Percentiles rank a stretch among this genome's conserved stretches.
These are phyloP conservation scores for Exserohilum rostratum DNA, from an alignment of 2,329 filamentous ascomycete species.

Conservation along the genomic window DNA sequence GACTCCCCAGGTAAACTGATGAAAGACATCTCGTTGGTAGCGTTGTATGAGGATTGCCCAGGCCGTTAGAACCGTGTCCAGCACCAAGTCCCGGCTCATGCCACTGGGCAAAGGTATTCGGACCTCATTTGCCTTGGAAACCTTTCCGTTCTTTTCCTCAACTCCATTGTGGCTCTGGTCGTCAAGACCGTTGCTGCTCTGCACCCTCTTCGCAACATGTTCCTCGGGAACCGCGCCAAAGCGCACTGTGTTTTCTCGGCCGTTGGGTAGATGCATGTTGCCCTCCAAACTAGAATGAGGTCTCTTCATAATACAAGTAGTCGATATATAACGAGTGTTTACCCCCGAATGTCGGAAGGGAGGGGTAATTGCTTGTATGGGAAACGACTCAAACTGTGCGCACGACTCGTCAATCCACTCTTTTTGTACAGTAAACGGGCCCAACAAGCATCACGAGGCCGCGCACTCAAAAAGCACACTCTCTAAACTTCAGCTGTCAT, in stretches of 20 bases:
- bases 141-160: constrained; percentile 6
- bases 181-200: constrained; percentile 17
- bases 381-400: not conserved
- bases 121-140: constrained; percentile 22
- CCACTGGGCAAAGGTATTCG: constrained; percentile 17
- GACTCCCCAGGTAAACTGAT: constrained; percentile 38
- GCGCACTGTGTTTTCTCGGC: constrained; percentile 19
- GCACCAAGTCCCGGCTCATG: constrained; percentile 12
- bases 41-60: constrained; percentile 41
- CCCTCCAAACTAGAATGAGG: constrained; percentile 1
- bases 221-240: constrained; percentile 22
- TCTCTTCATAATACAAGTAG: constrained; percentile 3
- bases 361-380: too few relatives aligned
- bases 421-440: constrained; percentile 22
- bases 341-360: not conserved
- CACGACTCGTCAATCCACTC: constrained; percentile 20
- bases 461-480: constrained; percentile 12
- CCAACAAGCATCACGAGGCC: constrained; percentile 31
- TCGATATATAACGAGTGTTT: constrained; percentile 1
- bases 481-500: constrained; percentile 19
- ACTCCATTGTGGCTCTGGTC: constrained; percentile 5
- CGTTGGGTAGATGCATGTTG: constrained; percentile 32
- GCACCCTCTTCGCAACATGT: constrained; percentile 21
- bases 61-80: constrained; percentile 36
- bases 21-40: constrained; percentile 42